Base-by-base conservation (phyloP, 805 yeast genomes). In the Kuraishia borneana region DNA sequence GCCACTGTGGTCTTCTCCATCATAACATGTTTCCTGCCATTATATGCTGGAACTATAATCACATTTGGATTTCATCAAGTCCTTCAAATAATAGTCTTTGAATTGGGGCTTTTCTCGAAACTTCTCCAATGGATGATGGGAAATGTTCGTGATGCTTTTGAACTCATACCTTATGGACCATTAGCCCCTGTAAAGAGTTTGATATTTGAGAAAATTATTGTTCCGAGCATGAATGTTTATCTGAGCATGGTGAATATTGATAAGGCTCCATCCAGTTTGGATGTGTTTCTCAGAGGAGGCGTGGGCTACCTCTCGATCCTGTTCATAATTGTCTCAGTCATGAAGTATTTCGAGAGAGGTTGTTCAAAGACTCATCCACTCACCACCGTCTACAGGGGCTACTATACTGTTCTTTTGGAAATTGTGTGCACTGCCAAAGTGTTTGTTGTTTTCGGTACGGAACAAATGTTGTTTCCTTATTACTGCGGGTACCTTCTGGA, bases 401-500 rank as follows among this genome's bases (percentile, higher is more conserved):
- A 70, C 2, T 80, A 72, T 47, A 63, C 67, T 34, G 42, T 67
- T 2, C 48, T 79, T 20, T 70, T 76, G 46, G 79, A 74, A 38
- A 41, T 74, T 7, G 56, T 65, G 16, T 66, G 79, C 22, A 76
- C 94, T 2, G 46, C 76, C 18, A 89, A 88, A 51, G 94, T 89
- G 10, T 72, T 83, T 37, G 46, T 70, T 9, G 68, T 92, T 18
- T 81, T 88, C 48, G 68, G 77, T 4, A 68, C 84, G 32, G 98
- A 92, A 51, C 66, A 87, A 33, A 65, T 82, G n/a, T 61, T 79
- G 5, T 89, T 92, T 60, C 98, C 98, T 1, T 64, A 82, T 0
- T 75, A 75, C 45, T 87, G 96, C 47, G 98, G 98, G 2, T 54
- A 73, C 42, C 68, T 85, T 47, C 53, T 89, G 19, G 88, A 81